Conservation (phyloP, 1,139 yeast genomes). For the Sugiyamaella castrensis region DNA sequence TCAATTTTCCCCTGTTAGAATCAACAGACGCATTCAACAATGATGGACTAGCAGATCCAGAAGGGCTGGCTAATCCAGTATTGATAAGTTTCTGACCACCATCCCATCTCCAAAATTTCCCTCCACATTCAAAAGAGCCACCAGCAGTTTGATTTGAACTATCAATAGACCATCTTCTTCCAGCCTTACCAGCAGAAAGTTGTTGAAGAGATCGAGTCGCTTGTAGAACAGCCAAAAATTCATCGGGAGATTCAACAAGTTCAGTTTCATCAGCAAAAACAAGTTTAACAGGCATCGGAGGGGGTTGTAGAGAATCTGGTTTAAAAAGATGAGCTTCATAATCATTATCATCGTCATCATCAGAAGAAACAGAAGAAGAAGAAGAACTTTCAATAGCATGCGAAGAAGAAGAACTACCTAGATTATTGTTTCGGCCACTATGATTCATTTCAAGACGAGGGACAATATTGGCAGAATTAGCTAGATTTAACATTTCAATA, state of each 20-base stretch:
- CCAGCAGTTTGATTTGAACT: slow-evolving; percentile 9
- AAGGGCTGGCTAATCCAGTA: slow-evolving; percentile 4
- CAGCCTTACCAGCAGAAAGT: slow-evolving; percentile 33
- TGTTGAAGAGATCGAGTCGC: slow-evolving; percentile 44
- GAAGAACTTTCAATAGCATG: slow-evolving; percentile 13
- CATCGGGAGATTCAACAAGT: slow-evolving; percentile 32
- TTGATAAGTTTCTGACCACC: slow-evolving; percentile 33
- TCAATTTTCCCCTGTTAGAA: slow-evolving; percentile 1
- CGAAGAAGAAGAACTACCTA: not conserved
- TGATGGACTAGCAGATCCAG: slow-evolving; percentile 3
- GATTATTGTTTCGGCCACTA: not conserved
- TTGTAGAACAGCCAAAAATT: slow-evolving; percentile 40
- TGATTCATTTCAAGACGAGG: slow-evolving; percentile 10
- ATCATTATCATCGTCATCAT: slow-evolving; percentile 11
- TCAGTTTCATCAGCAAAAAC: slow-evolving; percentile 27
- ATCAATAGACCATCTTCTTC: slow-evolving; percentile 26
- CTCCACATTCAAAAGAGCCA: slow-evolving; percentile 42
- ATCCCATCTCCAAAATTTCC: slow-evolving; percentile 41
- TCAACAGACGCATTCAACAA: slow-evolving; percentile 19
- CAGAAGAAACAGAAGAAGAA: slow-evolving; percentile 7
- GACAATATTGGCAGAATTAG: slow-evolving; percentile 9
- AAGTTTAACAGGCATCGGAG: slow-evolving; percentile 29
- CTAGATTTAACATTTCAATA: slow-evolving; percentile 6
- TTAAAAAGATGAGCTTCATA: slow-evolving; percentile 10
- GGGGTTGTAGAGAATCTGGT: slow-evolving; percentile 17